Evolutionary conservation across 2,329 filamentous ascomycete genomes (phyloP).

Genomic region (Xylaria sp.): DNA sequence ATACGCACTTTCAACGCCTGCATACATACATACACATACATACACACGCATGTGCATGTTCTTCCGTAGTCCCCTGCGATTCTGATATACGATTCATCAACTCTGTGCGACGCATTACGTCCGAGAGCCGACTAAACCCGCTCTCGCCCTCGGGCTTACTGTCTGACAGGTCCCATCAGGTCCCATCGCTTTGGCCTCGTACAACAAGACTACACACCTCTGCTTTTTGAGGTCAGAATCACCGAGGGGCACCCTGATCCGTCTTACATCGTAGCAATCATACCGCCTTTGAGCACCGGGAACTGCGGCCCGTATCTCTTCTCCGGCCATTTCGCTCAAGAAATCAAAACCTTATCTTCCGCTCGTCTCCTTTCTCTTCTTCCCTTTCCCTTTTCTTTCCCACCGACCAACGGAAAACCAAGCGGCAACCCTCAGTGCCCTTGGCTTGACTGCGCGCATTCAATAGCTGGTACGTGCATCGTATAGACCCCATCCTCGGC

Average conservation of each 20-base stretch:
- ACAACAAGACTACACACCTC: constrained; percentile 13
- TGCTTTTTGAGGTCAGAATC: constrained; percentile 23
- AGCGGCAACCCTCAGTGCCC: constrained; percentile 15
- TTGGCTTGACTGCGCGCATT: constrained; percentile 22
- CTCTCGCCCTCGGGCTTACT: constrained; percentile 25
- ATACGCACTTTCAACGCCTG: constrained; percentile 1
- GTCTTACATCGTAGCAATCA: constrained; percentile 21
- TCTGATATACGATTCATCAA: constrained; percentile 28
- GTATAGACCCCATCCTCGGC: constrained; percentile 16
- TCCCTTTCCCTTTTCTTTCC: constrained; percentile 2
- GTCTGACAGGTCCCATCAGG: constrained; percentile 28
- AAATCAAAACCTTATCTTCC: constrained; percentile 15
- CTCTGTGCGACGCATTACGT: constrained; percentile 28
- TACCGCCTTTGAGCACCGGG: constrained; percentile 21
- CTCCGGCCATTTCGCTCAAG: constrained; percentile 9
- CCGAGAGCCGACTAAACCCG: constrained; percentile 31
- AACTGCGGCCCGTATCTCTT: constrained; percentile 17
- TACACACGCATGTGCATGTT: constrained; percentile 3
- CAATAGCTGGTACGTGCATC: constrained; percentile 19
- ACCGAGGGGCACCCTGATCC: constrained; percentile 20
- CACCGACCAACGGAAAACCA: constrained; percentile 6
- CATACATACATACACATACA: constrained; percentile 4
- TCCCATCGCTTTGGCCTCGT: constrained; percentile 25
- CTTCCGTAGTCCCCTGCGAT: constrained; percentile 13
- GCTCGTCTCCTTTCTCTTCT: constrained; percentile 3